Evolutionary conservation across 768 basidiomycete species (phyloP), one percentile per base, ranked within the genome.

Genomic region (Xerocomus brunneocitrinus): DNA sequence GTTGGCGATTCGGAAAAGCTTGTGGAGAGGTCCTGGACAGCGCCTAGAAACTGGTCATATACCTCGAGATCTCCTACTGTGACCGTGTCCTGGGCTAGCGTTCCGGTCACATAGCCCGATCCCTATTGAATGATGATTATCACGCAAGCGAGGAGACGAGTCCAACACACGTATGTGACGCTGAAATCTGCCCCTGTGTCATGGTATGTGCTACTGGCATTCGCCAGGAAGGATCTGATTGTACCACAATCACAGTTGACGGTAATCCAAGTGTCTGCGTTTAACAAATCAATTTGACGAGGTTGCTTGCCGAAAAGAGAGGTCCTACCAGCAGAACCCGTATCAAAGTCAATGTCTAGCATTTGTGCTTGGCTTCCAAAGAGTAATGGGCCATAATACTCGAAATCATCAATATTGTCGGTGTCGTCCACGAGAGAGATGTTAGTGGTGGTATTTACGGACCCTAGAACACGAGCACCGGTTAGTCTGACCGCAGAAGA

Each of bases 281-380:
- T 12, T n/a, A 27, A 34, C 19, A 4, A 3, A 30, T n/a, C n/a
- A n/a, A n/a, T n/a, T n/a, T 32, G 8, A 34, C 0, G 30, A 8
- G 8, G n/a, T 8, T 0, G 4, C 16, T 27, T 31, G 8, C 16
- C 6, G n/a, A 50, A 13, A 38, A 25, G 19, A 31, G 16, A 39
- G 2, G 38, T 1, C 56, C 8, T 32, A 66, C 63, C 63, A 19
- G 63, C 59, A 7, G 81, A 83, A 47, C 86, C 84, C 3, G 86
- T 87, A 65, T 89, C 87, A 57, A 87, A 71, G 64, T 84, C 79
- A 32, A 87, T 75, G 3, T 74, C 71, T 16, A 87, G 60, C 22
- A 57, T 49, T 64, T 86, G 84, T 1, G 69, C 58, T 1, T 79
- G 78, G 16, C 81, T 81, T 9, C 87, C 87, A 48, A 88, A 72